Conservation (phyloP, 768 basidiomycete genomes). For the Fomitopsis pulvina region DNA sequence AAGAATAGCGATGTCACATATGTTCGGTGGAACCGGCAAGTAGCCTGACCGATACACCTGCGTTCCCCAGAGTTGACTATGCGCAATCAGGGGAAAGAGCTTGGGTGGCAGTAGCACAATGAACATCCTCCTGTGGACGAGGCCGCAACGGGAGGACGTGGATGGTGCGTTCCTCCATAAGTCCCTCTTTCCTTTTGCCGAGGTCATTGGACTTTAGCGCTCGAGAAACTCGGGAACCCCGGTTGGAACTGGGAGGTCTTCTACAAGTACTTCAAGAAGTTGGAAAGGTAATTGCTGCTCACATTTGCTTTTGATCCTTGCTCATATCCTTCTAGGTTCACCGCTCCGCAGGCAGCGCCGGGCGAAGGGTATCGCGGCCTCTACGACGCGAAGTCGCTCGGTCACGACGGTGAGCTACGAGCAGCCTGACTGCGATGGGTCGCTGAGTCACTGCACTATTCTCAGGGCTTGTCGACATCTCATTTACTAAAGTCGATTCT, state of each 20-base stretch:
- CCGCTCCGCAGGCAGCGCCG: not conserved
- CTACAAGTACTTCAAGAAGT: conserved; percentile 30
- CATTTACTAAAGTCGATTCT: conserved; percentile 6
- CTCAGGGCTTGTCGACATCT: conserved; percentile 10
- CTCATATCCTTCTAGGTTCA: not conserved
- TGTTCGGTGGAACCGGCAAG: not conserved
- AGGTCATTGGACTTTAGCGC: conserved; percentile 6
- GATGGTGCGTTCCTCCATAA: conserved; percentile 15
- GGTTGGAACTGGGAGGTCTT: conserved; percentile 45
- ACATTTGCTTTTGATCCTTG: not conserved
- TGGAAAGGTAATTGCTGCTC: conserved; percentile 8
- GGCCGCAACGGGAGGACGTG: conserved; percentile 24
- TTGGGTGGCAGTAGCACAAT: conserved; percentile 37
- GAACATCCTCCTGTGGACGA: conserved; percentile 32
- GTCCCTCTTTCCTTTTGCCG: not conserved
- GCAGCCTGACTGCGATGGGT: not conserved
- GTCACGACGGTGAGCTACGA: conserved; percentile 3
- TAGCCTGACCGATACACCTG: not conserved
- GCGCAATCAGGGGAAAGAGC: conserved; percentile 8
- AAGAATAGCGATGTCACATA: not conserved
- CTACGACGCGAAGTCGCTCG: conserved; percentile 6
- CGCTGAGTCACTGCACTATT: not conserved
- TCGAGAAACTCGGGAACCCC: conserved; percentile 45
- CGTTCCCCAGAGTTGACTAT: not conserved
- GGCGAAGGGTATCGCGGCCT: not conserved